These are phyloP conservation scores for Phlegmacium glaucopus DNA, from an alignment of 768 basidiomycete genomes.

Conservation along the genomic window DNA sequence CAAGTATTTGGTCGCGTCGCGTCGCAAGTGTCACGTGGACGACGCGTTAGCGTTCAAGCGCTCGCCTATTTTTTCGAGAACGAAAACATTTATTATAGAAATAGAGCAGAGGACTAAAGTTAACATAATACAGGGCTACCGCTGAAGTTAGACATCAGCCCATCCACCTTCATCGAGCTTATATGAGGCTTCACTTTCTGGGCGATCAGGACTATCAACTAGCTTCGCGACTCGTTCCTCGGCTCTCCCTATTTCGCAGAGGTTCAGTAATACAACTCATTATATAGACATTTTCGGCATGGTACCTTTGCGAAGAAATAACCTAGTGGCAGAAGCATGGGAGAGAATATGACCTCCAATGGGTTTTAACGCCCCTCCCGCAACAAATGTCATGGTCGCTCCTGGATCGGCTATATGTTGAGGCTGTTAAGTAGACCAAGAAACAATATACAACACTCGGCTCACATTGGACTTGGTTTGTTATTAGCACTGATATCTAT, in stretches of 20 bases:
- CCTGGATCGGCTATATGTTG: slow-evolving; percentile 79
- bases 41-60: slow-evolving; percentile 1
- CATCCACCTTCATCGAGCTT: slow-evolving; percentile 90
- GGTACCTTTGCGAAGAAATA: slow-evolving; percentile 85
- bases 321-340: slow-evolving; percentile 83
- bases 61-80: too few relatives aligned
- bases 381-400: slow-evolving; percentile 93
- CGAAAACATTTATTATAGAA: too few relatives aligned
- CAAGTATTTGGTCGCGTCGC: slow-evolving; percentile 23
- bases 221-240: slow-evolving; percentile 90
- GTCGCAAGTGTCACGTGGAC: slow-evolving; percentile 41
- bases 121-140: background rate
- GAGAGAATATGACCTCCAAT: slow-evolving; percentile 89
- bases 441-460: slow-evolving; percentile 1
- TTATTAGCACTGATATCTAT: slow-evolving; percentile 82
- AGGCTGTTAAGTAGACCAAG: background rate
- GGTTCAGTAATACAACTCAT: background rate
- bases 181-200: slow-evolving; percentile 89
- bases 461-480: slow-evolving; percentile 90
- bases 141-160: slow-evolving; percentile 65
- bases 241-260: slow-evolving; percentile 59
- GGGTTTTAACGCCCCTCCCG: slow-evolving; percentile 88
- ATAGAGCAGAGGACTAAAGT: too few relatives aligned
- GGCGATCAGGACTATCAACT: slow-evolving; percentile 85
- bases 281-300: background rate